Evolutionary conservation across 306 rosid genomes (phyloP).

Genomic region (Cucurbita pepo): DNA sequence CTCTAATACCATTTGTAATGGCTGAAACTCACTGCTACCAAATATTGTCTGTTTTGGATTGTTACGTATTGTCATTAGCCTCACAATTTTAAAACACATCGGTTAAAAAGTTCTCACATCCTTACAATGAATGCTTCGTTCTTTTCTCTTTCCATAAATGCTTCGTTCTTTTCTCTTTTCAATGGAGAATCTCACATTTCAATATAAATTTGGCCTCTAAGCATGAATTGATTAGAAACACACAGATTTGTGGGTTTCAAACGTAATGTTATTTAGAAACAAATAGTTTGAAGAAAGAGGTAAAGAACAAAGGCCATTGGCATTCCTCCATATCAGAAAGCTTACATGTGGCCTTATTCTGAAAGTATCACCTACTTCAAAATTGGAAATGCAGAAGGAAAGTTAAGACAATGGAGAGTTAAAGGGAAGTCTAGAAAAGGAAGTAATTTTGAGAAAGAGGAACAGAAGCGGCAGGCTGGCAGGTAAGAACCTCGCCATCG

Average conservation of each 20-base stretch:
- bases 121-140: too few relatives aligned
- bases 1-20: too few relatives aligned
- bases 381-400: not conserved
- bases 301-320: not conserved
- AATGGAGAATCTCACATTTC: too few relatives aligned
- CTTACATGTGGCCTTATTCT: not conserved
- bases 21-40: too few relatives aligned
- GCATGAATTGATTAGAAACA: too few relatives aligned
- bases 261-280: not conserved
- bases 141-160: too few relatives aligned
- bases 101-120: too few relatives aligned
- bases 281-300: not conserved
- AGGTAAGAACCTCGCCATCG: constrained; percentile 56
- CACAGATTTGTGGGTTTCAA: not conserved
- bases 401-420: not conserved
- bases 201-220: too few relatives aligned
- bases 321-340: not conserved
- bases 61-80: too few relatives aligned
- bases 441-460: constrained; percentile 76
- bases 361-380: not conserved
- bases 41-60: too few relatives aligned
- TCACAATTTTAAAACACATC: too few relatives aligned
- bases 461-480: constrained; percentile 46
- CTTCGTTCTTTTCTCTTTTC: too few relatives aligned
- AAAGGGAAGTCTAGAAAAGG: constrained; percentile 25